Conservation (phyloP, 495 filamentous ascomycete genomes). For the Zalerion maritima region DNA sequence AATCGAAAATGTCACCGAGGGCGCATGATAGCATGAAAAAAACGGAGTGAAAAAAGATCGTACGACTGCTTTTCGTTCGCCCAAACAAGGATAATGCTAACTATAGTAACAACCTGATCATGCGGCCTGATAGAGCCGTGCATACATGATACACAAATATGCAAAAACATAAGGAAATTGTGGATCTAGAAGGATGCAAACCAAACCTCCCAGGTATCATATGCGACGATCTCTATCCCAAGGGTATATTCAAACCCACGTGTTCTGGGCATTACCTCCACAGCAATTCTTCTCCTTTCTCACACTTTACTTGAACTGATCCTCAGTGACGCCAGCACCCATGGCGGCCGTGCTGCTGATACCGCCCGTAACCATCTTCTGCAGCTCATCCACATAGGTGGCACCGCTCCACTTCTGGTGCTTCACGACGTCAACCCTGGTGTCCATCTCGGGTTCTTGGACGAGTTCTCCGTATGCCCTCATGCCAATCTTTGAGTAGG, state of each 20-base stretch:
- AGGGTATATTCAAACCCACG: slow-evolving; percentile 5
- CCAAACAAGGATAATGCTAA: too few relatives aligned
- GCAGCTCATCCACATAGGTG: slow-evolving; percentile 80
- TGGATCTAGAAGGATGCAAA: neutral
- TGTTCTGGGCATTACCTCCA: too few relatives aligned
- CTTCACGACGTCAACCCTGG: slow-evolving; percentile 81
- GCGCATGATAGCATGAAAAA: too few relatives aligned
- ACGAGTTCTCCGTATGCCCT: slow-evolving; percentile 91
- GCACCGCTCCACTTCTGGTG: slow-evolving; percentile 98
- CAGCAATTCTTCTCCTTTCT: too few relatives aligned
- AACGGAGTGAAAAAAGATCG: too few relatives aligned
- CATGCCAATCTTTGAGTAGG: slow-evolving; percentile 75
- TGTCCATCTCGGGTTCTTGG: slow-evolving; percentile 93
- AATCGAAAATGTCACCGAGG: too few relatives aligned
- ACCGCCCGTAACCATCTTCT: slow-evolving; percentile 95
- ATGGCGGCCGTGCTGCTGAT: slow-evolving; percentile 85
- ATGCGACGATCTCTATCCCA: slow-evolving; percentile 8
- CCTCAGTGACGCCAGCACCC: slow-evolving; percentile 96
- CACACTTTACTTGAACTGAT: slow-evolving; percentile 79
- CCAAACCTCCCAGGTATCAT: slow-evolving; percentile 1
- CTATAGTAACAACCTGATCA: too few relatives aligned
- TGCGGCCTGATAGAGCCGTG: too few relatives aligned
- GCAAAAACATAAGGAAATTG: neutral
- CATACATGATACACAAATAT: too few relatives aligned
- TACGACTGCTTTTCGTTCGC: too few relatives aligned